phyloP scores from a whole-genome alignment of 106 monocot species.

The Platanthera guangdongensis region DNA sequence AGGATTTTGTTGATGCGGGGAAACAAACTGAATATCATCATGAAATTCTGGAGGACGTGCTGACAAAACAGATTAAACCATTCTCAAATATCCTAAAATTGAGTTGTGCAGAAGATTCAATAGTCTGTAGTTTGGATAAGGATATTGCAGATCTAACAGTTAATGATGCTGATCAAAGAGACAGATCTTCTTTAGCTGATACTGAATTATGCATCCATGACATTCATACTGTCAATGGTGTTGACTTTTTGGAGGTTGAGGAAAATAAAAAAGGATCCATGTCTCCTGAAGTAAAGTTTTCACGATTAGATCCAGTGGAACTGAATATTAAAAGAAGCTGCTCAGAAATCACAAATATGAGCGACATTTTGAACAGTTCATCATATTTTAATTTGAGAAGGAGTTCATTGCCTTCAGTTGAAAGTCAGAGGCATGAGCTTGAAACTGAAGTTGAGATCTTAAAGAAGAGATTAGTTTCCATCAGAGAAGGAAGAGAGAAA shows the following conservation, averaged over 20 bases:
- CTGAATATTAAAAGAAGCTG: constrained; percentile 27
- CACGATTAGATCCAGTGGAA: constrained; percentile 4
- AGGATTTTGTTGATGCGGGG: not conserved
- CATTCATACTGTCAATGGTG: constrained; percentile 59
- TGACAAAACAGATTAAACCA: not conserved
- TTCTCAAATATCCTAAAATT: not conserved
- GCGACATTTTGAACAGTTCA: constrained; percentile 5
- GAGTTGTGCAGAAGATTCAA: not conserved
- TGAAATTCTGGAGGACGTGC: not conserved
- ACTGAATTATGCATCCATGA: constrained; percentile 33
- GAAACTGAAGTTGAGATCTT: constrained; percentile 60
- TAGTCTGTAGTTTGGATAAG: not conserved
- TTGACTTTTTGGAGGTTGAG: not conserved
- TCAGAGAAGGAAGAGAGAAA: constrained; percentile 59
- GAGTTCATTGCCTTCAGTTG: constrained; percentile 43
- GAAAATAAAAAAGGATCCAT: constrained; percentile 6
- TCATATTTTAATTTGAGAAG: constrained; percentile 15
- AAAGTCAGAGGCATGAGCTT: constrained; percentile 42
- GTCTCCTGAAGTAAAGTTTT: constrained; percentile 5
- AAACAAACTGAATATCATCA: not conserved
- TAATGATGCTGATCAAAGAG: constrained; percentile 1
- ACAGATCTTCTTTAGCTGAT: constrained; percentile 15
- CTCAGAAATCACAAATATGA: constrained; percentile 21
- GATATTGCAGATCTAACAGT: not conserved
- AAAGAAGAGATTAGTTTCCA: constrained; percentile 51